phyloP scores from a whole-genome alignment of 2,329 filamentous ascomycete species.

The Trichoderma arundinaceum region DNA sequence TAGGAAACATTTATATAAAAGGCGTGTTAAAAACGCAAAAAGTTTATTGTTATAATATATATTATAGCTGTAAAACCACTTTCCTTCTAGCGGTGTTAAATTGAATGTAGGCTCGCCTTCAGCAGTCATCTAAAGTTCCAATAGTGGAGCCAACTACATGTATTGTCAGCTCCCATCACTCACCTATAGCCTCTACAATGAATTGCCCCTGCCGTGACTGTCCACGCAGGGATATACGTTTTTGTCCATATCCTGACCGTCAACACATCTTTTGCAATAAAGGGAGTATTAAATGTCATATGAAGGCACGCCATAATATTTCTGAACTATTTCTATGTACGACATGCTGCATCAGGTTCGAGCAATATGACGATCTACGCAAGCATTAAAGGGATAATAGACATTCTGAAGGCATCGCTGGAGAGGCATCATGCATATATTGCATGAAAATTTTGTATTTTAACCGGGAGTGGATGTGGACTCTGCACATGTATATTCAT shows the following conservation, averaged over 20 bases:
- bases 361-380: not conserved
- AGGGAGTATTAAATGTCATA: not conserved
- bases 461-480: not conserved
- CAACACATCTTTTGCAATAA: not conserved
- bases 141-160: too few relatives aligned
- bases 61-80: too few relatives aligned
- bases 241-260: not conserved
- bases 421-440: not conserved
- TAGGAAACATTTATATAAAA: too few relatives aligned
- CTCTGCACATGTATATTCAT: not conserved
- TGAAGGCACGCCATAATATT: not conserved
- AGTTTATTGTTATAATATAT: too few relatives aligned
- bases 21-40: too few relatives aligned
- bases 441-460: not conserved
- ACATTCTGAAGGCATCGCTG: not conserved
- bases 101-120: too few relatives aligned
- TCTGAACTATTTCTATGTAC: not conserved
- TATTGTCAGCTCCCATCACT: too few relatives aligned
- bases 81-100: too few relatives aligned
- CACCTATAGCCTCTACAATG: too few relatives aligned
- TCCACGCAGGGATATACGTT: not conserved
- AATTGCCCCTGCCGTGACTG: not conserved
- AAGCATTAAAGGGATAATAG: not conserved
- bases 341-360: not conserved
- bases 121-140: too few relatives aligned